Percentiles rank a stretch among this genome's conserved stretches.
Conservation (phyloP, 345 rosid genomes). For the Rhodamnia argentea region DNA sequence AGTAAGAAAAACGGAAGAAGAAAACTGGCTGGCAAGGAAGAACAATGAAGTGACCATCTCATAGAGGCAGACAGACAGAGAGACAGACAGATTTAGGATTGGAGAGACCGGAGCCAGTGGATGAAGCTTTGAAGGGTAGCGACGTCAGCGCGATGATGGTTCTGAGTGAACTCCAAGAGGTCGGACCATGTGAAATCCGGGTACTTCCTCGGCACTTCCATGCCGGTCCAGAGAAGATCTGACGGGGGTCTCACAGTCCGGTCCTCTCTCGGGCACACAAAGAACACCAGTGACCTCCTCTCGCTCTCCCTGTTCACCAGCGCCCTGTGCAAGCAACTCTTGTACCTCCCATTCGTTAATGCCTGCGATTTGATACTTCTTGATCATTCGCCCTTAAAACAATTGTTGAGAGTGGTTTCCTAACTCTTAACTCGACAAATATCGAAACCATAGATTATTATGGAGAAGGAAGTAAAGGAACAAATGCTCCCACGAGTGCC, state of each 20-base stretch:
- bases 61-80: background rate
- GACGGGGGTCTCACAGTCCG: slow-evolving; percentile 52
- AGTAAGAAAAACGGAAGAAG: background rate
- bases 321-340: slow-evolving; percentile 65
- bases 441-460: background rate
- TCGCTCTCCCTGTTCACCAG: slow-evolving; percentile 45
- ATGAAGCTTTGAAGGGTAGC: slow-evolving; percentile 35
- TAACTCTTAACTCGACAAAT: background rate
- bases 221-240: slow-evolving; percentile 20
- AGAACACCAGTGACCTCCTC: slow-evolving; percentile 51
- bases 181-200: slow-evolving; percentile 83
- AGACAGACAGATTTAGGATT: background rate
- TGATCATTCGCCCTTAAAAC: background rate
- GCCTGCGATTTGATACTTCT: slow-evolving; percentile 20
- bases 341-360: slow-evolving; percentile 45
- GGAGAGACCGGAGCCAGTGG: slow-evolving; percentile 14
- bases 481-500: background rate
- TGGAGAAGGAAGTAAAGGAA: background rate
- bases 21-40: background rate
- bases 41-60: background rate
- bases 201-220: slow-evolving; percentile 27
- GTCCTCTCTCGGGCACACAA: slow-evolving; percentile 48
- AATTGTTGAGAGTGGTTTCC: background rate
- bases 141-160: slow-evolving; percentile 30
- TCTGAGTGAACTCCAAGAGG: slow-evolving; percentile 48